Base-by-base conservation (phyloP, 768 basidiomycete species). In the Pisolithus tinctorius region DNA sequence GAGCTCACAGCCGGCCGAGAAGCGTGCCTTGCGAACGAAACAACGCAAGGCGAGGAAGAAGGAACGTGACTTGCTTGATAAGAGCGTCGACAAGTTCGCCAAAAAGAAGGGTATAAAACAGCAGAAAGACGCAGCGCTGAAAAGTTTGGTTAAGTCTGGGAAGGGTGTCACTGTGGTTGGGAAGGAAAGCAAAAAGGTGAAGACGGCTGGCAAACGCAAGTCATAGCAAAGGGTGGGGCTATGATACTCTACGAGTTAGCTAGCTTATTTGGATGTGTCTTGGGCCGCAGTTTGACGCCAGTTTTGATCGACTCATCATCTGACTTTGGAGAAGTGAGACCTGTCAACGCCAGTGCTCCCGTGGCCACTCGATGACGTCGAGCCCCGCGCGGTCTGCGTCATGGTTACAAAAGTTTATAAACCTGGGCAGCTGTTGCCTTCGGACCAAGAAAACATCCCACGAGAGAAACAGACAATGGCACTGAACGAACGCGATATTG, bases 151-250 rank as follows among this genome's bases (percentile, higher is more conserved):
- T 27, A 93, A 90, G 63, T 79, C 75, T 29, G 89, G 91, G 1
- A 87, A 82, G 62, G 91, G 93, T 0, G 86, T 93, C 38, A 93
- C 91, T 0, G 83, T 94, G 16, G 79, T 94, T 39, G 93, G 92
- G 23, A 94, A 93, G 67, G 71, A 69, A 57, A 70, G 65, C 52
- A 73, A 71, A 55, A 73, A 64, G 47, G 64, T 62, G 49, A 73
- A 70, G 54, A 54, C 47, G 55, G 60, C 64, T 63, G 49, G 50
- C 55, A 23, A 50, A 58, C 61, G 57, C 56, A 3, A 60, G 29
- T 50, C 42, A 25, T 43, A 14, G 13, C 8, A 17, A 34, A 13
- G 13, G 34, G n/a, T n/a, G 34, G 34, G 20, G 20, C 20, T 20
- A 20, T 20, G 20, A 20, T 20, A 34, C 27, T 29, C 7, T 29